A percentile compares a stretch with the other conserved stretches of the same genome.
Evolutionary conservation across 305 asterid genomes (phyloP).

Genomic region (Fraxinus floribunda): DNA sequence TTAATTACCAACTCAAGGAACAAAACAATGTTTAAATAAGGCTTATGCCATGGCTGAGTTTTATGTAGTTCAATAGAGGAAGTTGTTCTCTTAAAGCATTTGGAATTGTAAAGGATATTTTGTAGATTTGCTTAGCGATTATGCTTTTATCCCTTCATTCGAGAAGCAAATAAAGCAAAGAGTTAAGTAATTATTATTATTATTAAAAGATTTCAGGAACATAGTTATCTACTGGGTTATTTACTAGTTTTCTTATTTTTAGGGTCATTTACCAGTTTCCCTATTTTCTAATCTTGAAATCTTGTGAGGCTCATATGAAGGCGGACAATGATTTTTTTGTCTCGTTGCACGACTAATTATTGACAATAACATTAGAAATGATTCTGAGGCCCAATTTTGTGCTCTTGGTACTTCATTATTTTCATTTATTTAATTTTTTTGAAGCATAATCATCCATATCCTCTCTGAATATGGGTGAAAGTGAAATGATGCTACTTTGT

Average conservation of each 20-base stretch:
- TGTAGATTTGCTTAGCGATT: not conserved
- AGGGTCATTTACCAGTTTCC: not conserved
- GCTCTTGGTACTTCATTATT: constrained; percentile 6
- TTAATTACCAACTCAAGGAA: not conserved
- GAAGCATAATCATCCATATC: constrained; percentile 2
- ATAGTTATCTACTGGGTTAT: not conserved
- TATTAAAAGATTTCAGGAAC: not conserved
- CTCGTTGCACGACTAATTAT: not conserved
- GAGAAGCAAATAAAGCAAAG: not conserved
- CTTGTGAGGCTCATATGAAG: not conserved
- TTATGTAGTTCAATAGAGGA: not conserved
- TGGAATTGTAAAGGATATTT: not conserved
- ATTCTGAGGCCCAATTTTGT: not conserved
- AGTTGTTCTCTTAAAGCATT: not conserved
- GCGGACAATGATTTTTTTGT: not conserved
- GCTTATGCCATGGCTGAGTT: not conserved
- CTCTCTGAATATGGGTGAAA: constrained; percentile 14
- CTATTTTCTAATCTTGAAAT: not conserved
- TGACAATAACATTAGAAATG: constrained; percentile 2
- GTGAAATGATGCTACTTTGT: constrained; percentile 27
- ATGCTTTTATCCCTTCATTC: not conserved
- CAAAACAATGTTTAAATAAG: not conserved
- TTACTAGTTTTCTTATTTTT: not conserved
- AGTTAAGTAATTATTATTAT: not conserved
- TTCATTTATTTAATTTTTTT: constrained; percentile 14